These are phyloP conservation scores for Populus euphratica DNA, from an alignment of 345 rosid genomes.

Conservation along the genomic window DNA sequence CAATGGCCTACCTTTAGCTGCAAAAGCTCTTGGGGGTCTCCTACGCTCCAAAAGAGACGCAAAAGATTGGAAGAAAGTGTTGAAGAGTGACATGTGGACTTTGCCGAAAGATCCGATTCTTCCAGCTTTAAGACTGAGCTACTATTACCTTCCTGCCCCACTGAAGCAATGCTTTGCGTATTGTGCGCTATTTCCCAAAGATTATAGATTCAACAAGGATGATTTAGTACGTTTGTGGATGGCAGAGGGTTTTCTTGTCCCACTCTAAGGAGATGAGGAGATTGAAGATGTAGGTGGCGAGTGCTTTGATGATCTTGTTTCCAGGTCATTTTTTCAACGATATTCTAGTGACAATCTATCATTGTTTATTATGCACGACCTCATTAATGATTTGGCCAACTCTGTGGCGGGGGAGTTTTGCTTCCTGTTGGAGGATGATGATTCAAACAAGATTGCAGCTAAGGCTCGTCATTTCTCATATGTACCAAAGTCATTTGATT, in stretches of 20 bases:
- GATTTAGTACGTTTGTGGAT: slow-evolving; percentile 2
- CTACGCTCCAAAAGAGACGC: neutral
- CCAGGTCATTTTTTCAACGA: neutral
- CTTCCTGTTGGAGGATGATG: slow-evolving; percentile 23
- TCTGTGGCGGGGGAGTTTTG: slow-evolving; percentile 27
- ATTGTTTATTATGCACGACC: slow-evolving; percentile 13
- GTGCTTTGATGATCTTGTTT: slow-evolving; percentile 3
- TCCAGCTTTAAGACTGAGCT: neutral
- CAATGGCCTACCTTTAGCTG: neutral
- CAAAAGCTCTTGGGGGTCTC: neutral
- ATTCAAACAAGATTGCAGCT: slow-evolving; percentile 9
- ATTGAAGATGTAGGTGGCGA: neutral
- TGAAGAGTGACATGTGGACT: neutral
- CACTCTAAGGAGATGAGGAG: neutral
- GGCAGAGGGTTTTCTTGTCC: slow-evolving; percentile 7
- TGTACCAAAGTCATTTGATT: neutral
- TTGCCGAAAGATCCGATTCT: neutral
- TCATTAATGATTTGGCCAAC: slow-evolving; percentile 27
- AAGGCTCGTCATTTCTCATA: slow-evolving; percentile 37
- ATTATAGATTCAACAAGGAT: neutral
- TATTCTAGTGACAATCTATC: neutral
- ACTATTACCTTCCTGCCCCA: neutral
- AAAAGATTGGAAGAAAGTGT: neutral
- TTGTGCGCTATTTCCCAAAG: slow-evolving; percentile 6
- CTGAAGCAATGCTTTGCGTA: slow-evolving; percentile 6